Base-by-base conservation (phyloP, 1,139 yeast genomes). In the Debaryomyces udenii region DNA sequence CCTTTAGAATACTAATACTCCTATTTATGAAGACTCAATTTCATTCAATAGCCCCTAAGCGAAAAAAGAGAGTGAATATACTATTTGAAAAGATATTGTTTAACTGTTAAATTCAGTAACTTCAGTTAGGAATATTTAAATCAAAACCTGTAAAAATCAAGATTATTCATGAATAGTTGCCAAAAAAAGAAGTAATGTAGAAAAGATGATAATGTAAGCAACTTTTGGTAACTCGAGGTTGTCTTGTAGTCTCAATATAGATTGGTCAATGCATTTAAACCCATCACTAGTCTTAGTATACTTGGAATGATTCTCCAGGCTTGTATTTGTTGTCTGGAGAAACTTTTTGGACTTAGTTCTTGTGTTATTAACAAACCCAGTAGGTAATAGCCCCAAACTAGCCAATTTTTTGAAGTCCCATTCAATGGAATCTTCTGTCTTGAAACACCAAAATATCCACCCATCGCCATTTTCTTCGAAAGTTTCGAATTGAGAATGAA, bases 391-490 rank as follows among this genome's bases (percentile, higher is more conserved):
- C 9, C 26, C 39, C 11, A 37, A 30, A 11, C 35, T 29, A 9
- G 28, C 33, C 10, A 47, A 40, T 20, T 32, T 35, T 28, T 37
- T 41, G 40, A 52, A 54, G 48, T 59, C 64, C 64, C 63, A 59
- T 28, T 50, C 51, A 16, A 44, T 40, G 17, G 62, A 42, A n/a
- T 38, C 39, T 41, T 60, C 64, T 1, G 64, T 57, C 40, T 57
- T 59, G 45, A 44, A 59, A 37, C 57, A 51, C 64, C 64, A 59
- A 34, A 56, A 60, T 16, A 55, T 57, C 64, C 62, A 59, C 10
- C 64, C 64, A 28, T 42, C 42, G 18, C 44, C 36, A 22, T 49
- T 45, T 13, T 42, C 40, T 29, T 44, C 49, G 41, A 48, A 60
- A 0, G 51, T 49, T 15, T 53, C 50, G 45, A 60, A 48, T 41